Evolutionary conservation across 495 filamentous ascomycete genomes (phyloP), one percentile per base, ranked within the genome.

Genomic region (Aspergillus baeticus): DNA sequence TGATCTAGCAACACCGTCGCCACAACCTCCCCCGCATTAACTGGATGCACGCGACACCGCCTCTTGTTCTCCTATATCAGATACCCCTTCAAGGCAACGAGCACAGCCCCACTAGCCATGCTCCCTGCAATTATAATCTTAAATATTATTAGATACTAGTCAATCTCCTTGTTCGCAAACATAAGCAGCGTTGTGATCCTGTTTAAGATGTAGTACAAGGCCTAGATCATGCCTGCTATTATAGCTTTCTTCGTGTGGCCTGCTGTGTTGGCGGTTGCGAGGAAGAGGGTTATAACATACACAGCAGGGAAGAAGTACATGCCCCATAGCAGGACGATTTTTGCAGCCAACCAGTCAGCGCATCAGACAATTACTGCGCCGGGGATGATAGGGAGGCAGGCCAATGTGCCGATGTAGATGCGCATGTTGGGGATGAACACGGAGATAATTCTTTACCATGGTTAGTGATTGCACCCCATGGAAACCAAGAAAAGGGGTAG

Each of bases 211-310:
- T 13, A 18, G n/a, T 42, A 44, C 10, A 5, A 18, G 0, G n/a
- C 41, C 41, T 17, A 55, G 46, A 81, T 71, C 44, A 81, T 74
- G 0, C 75, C 81, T 34, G 81, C 81, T 0, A 76, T 75, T 34
- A 80, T 71, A 5, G 79, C 74, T 44, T 85, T 83, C 64, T 86
- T 86, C 1, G 81, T 82, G 41, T 85, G 81, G 1, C 82, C 77
- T 0, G 72, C 80, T 47, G 71, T 77, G 52, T 82, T 82, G 13
- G 70, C 73, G 0, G 80, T 86, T 5, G 75, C 66, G 13, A 87
- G 69, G 13, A 78, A 81, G 33, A 85, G 71, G 1, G 77, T 72
- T 33, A 86, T 67, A 10, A 84, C 80, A 26, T 80, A 84, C 0
- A 83, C 79, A 1, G 81, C 84, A 52, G 82, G 80, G 58, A 85